phyloP scores from a whole-genome alignment of 2,329 filamentous ascomycete genomes.

The Fusarium sp. region DNA sequence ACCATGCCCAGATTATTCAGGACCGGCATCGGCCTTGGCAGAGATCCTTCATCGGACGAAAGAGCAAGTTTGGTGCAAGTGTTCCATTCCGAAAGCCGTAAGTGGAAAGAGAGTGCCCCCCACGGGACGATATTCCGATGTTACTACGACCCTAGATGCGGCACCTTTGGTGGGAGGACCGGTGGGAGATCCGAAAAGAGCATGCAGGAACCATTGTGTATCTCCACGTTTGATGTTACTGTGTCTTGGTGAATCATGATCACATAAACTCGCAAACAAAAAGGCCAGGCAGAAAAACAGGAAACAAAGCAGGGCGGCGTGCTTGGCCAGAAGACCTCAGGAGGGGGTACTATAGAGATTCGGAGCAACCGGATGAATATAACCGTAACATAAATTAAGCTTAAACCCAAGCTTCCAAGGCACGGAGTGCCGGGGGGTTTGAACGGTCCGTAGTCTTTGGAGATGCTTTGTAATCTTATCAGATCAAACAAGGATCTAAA shows the following conservation, averaged over 20 bases:
- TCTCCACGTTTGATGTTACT: neutral
- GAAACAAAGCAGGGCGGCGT: neutral
- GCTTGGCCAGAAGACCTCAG: neutral
- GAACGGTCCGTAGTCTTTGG: neutral
- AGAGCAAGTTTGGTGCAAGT: neutral
- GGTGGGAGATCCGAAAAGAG: neutral
- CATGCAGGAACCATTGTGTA: neutral
- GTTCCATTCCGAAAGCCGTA: neutral
- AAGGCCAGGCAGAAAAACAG: too few relatives aligned
- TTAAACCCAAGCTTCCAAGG: neutral
- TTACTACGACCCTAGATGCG: neutral
- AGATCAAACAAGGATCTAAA: neutral
- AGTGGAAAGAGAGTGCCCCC: neutral
- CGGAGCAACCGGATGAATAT: neutral
- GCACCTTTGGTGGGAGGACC: neutral
- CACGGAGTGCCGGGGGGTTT: neutral
- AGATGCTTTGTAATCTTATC: neutral
- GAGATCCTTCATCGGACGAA: neutral
- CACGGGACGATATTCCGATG: neutral
- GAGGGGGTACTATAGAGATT: neutral
- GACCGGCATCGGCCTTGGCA: neutral
- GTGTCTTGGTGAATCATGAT: neutral
- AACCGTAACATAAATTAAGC: neutral
- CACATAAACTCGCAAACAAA: neutral
- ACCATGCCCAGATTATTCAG: neutral